Conservation (phyloP, 2,329 filamentous ascomycete species). For the Fusarium beomiforme region DNA sequence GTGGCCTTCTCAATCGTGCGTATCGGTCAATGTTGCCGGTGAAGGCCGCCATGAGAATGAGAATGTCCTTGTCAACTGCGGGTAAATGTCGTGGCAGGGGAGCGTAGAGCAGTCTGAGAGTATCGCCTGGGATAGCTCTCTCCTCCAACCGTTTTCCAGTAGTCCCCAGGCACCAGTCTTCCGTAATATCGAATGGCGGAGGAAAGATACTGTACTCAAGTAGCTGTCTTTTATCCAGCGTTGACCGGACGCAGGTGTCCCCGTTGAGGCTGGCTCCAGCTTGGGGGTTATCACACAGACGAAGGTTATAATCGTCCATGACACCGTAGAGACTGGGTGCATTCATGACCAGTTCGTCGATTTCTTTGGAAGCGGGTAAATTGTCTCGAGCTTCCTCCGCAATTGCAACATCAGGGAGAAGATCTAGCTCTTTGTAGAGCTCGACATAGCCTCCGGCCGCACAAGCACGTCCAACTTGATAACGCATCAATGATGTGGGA, state of each 20-base stretch:
- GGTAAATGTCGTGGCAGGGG: conserved; percentile 52
- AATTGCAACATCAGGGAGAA: conserved; percentile 52
- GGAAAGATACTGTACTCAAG: not conserved
- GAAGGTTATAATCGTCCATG: conserved; percentile 51
- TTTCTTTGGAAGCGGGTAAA: conserved; percentile 25
- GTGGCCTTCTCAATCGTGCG: conserved; percentile 46
- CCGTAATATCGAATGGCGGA: conserved; percentile 2
- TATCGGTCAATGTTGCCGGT: conserved; percentile 54
- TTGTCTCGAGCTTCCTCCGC: conserved; percentile 53
- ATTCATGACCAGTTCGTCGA: conserved; percentile 47
- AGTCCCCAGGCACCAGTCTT: conserved; percentile 6
- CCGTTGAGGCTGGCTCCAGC: conserved; percentile 20
- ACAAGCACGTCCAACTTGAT: conserved; percentile 53
- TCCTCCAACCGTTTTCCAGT: not conserved
- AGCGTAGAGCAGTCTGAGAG: not conserved
- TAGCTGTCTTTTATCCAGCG: not conserved
- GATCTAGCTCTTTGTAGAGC: conserved; percentile 50
- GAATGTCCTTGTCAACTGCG: conserved; percentile 48
- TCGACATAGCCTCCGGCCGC: conserved; percentile 50
- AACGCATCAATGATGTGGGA: conserved; percentile 47
- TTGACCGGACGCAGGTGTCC: conserved; percentile 8
- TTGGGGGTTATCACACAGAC: not conserved
- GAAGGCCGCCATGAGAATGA: conserved; percentile 52
- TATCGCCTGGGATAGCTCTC: not conserved
- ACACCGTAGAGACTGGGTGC: conserved; percentile 41